These are phyloP conservation scores for Fusarium sp. DNA, from an alignment of 2,329 filamentous ascomycete species.

Conservation along the genomic window DNA sequence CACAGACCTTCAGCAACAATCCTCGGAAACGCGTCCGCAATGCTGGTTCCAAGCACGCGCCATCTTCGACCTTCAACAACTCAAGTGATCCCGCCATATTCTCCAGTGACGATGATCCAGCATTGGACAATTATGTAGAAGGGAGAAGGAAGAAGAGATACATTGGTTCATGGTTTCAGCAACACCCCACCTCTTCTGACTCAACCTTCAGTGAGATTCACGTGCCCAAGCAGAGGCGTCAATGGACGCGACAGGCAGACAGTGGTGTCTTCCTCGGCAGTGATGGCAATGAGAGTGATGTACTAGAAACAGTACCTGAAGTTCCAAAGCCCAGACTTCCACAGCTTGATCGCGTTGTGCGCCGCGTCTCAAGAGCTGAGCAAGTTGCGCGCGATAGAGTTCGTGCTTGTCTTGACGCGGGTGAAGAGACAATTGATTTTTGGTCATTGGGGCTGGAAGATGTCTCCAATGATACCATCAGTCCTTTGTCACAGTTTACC, in stretches of 20 bases:
- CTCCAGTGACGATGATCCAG: constrained; percentile 78
- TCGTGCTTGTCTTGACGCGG: constrained; percentile 67
- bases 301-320: constrained; percentile 50
- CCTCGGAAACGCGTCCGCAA: constrained; percentile 56
- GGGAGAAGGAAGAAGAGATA: constrained; percentile 71
- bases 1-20: constrained; percentile 56
- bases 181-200: constrained; percentile 65
- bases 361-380: constrained; percentile 57
- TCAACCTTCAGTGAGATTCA: constrained; percentile 59
- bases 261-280: constrained; percentile 78
- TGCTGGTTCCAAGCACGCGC: constrained; percentile 45
- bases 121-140: constrained; percentile 72
- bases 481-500: constrained; percentile 66
- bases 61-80: constrained; percentile 62
- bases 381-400: constrained; percentile 61
- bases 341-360: constrained; percentile 51
- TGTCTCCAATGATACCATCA: constrained; percentile 69
- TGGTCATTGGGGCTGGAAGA: constrained; percentile 67
- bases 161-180: constrained; percentile 76
- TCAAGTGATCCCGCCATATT: constrained; percentile 80
- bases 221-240: constrained; percentile 60
- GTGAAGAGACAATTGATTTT: constrained; percentile 71
- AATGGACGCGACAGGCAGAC: constrained; percentile 71
- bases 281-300: constrained; percentile 64
- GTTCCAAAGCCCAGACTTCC: constrained; percentile 54